These are phyloP conservation scores for Datisca glomerata DNA, from an alignment of 306 rosid species.

Conservation along the genomic window DNA sequence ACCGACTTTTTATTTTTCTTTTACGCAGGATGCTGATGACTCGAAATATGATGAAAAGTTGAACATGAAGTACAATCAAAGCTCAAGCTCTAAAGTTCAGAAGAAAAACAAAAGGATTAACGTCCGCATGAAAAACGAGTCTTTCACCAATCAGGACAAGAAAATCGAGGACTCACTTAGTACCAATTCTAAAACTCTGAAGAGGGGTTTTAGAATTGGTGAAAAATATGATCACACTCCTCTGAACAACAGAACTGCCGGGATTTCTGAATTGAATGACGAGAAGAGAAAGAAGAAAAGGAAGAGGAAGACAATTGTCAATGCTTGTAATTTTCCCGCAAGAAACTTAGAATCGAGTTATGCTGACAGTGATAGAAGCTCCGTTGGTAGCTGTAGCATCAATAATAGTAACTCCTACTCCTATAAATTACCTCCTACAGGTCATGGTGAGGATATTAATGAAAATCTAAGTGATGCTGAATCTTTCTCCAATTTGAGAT, in stretches of 20 bases:
- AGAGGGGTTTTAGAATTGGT: background rate
- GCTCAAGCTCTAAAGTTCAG: slow-evolving; percentile 12
- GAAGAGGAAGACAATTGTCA: slow-evolving; percentile 28
- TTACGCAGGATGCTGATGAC: slow-evolving; percentile 4
- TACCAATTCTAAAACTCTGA: slow-evolving; percentile 4
- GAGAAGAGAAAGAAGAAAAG: slow-evolving; percentile 36
- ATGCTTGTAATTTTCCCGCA: no score
- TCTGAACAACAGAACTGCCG: slow-evolving; percentile 1
- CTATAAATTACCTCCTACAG: slow-evolving; percentile 26
- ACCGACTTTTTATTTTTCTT: background rate
- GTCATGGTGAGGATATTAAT: slow-evolving; percentile 36
- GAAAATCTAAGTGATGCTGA: slow-evolving; percentile 40
- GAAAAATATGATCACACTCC: background rate
- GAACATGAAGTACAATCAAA: slow-evolving; percentile 13
- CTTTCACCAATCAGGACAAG: background rate
- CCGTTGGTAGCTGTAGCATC: slow-evolving; percentile 93
- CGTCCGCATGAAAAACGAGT: slow-evolving; percentile 13
- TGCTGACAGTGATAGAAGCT: slow-evolving; percentile 40
- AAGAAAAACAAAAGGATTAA: slow-evolving; percentile 28
- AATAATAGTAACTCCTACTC: slow-evolving; percentile 18
- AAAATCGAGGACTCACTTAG: background rate
- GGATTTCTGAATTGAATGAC: slow-evolving; percentile 13
- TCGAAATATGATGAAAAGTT: background rate
- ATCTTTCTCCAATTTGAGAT: slow-evolving; percentile 31
- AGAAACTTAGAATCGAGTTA: slow-evolving; percentile 32